Percentiles rank a stretch among this genome's conserved stretches.
Conservation (phyloP, 306 rosid genomes). For the Pyrus pyrifolia region DNA sequence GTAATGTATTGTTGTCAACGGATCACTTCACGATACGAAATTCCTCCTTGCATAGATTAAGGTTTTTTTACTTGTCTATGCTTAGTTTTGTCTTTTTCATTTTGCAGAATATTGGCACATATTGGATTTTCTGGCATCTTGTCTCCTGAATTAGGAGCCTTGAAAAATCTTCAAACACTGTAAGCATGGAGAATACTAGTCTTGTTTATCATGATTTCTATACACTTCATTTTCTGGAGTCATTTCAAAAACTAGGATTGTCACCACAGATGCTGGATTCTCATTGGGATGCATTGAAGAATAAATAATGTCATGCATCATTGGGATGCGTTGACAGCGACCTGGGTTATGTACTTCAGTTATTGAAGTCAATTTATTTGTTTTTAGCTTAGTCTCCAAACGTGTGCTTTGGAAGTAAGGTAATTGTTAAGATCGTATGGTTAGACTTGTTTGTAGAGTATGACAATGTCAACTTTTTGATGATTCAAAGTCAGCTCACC, state of each 20-base stretch:
- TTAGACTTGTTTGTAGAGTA: not conserved
- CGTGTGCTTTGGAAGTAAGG: not conserved
- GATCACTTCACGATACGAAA: slow-evolving; percentile 3
- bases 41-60: slow-evolving; percentile 8
- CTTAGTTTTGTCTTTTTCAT: slow-evolving; percentile 18
- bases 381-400: not conserved
- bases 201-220: not conserved
- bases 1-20: not conserved
- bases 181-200: slow-evolving; percentile 37
- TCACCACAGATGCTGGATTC: not conserved
- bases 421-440: not conserved
- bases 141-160: slow-evolving; percentile 64
- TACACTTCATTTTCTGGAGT: not conserved
- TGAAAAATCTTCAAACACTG: slow-evolving; percentile 59
- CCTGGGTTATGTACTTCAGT: not conserved
- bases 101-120: slow-evolving; percentile 64
- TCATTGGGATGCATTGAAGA: too few species aligned
- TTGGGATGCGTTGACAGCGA: not conserved
- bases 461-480: not conserved
- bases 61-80: slow-evolving; percentile 1
- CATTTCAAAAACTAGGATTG: not conserved
- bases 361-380: not conserved
- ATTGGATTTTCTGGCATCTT: slow-evolving; percentile 79
- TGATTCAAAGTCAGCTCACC: not conserved
- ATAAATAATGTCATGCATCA: not conserved